Conservation (phyloP, 805 yeast genomes). For the Kurtzmaniella cleridarum region DNA sequence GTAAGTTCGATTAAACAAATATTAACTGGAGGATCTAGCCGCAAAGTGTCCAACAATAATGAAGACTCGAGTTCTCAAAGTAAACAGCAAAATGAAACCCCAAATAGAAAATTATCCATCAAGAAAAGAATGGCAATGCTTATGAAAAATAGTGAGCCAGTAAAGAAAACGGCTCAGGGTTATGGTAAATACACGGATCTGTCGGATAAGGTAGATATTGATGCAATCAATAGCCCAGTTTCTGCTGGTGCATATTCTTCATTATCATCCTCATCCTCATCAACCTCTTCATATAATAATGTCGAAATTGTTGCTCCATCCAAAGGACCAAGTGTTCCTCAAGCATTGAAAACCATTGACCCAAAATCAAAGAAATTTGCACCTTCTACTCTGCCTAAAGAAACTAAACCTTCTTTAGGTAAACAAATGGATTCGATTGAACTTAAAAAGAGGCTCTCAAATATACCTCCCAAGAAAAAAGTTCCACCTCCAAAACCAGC, state of each 20-base stretch:
- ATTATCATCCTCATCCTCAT: background rate
- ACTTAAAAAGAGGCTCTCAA: background rate
- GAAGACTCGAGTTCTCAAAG: constrained; percentile 1
- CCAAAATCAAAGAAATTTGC: background rate
- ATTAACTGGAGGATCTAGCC: constrained; percentile 19
- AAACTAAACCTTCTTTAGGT: constrained; percentile 1
- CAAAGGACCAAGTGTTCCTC: background rate
- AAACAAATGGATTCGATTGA: background rate
- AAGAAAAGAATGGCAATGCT: constrained; percentile 52
- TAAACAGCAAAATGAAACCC: background rate
- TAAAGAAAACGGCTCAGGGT: constrained; percentile 65
- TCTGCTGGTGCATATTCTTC: background rate
- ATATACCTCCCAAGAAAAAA: constrained; percentile 9
- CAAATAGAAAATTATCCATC: constrained; percentile 32
- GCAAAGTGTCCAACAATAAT: constrained; percentile 10
- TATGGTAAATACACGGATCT: constrained; percentile 70
- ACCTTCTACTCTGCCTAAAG: constrained; percentile 1
- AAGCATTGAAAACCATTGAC: background rate
- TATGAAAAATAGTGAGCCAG: constrained; percentile 37
- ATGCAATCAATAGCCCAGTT: constrained; percentile 21
- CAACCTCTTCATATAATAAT: background rate
- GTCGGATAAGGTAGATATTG: constrained; percentile 29
- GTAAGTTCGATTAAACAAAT: constrained; percentile 25
- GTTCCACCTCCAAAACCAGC: constrained; percentile 60
- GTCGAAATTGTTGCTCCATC: background rate